These are phyloP conservation scores for Triticum monococcum DNA, from an alignment of 176 grass and related monocot genomes.

Conservation along the genomic window DNA sequence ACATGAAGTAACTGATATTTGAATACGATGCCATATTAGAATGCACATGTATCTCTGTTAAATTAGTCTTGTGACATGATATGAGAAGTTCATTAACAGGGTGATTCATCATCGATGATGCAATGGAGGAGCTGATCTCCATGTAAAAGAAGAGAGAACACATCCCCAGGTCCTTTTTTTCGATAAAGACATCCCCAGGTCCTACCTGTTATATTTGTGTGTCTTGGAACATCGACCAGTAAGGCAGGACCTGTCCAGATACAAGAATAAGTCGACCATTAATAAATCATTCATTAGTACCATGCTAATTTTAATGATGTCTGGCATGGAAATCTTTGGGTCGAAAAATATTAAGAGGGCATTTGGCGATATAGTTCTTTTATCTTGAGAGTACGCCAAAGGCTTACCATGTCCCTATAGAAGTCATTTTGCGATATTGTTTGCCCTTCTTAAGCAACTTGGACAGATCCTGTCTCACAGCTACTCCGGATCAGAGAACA, in stretches of 20 bases:
- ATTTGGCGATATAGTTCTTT: too few relatives aligned
- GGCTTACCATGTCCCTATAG: too few relatives aligned
- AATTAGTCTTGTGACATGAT: neutral
- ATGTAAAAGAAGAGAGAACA: neutral
- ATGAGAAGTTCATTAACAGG: neutral
- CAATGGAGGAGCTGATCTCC: neutral
- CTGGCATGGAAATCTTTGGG: neutral
- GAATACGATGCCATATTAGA: neutral
- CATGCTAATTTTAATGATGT: neutral
- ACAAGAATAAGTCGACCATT: neutral
- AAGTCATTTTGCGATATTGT: too few relatives aligned
- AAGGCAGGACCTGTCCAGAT: conserved; percentile 69
- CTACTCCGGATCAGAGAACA: neutral
- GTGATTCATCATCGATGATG: neutral
- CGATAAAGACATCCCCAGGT: neutral
- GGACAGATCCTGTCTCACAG: neutral
- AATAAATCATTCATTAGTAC: neutral
- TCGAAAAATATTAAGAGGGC: neutral
- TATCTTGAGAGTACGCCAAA: too few relatives aligned
- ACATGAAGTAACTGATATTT: neutral
- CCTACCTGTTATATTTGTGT: conserved; percentile 54
- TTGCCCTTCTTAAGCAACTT: too few relatives aligned
- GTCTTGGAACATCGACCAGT: conserved; percentile 81
- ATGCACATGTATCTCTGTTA: neutral
- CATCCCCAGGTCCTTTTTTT: neutral